These are phyloP conservation scores for Komagataella pseudopastoris DNA, from an alignment of 805 yeast genomes.

Conservation along the genomic window DNA sequence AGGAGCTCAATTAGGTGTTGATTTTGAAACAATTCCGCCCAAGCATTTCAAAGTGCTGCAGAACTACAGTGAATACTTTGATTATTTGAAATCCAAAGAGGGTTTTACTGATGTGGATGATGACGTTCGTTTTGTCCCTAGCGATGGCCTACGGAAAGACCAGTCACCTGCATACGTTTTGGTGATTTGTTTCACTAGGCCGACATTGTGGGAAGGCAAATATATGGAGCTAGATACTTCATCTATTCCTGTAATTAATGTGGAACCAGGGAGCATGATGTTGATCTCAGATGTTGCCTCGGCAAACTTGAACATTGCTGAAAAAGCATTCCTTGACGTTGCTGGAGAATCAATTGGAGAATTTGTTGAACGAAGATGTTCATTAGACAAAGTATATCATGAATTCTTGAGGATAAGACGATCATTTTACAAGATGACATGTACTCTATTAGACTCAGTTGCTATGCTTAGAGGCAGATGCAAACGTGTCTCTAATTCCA, in stretches of 20 bases:
- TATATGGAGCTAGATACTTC: slow-evolving; percentile 42
- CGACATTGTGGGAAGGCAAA: slow-evolving; percentile 84
- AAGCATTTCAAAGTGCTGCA: slow-evolving; percentile 17
- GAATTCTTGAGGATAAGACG: slow-evolving; percentile 57
- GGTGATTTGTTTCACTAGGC: slow-evolving; percentile 67
- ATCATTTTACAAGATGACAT: slow-evolving; percentile 52
- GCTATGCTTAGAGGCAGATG: slow-evolving; percentile 39
- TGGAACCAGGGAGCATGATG: slow-evolving; percentile 56
- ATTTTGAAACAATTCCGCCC: slow-evolving; percentile 21
- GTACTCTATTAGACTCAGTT: slow-evolving; percentile 50
- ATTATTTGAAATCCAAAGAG: slow-evolving; percentile 2
- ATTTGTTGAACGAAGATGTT: slow-evolving; percentile 52
- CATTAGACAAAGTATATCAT: slow-evolving; percentile 56
- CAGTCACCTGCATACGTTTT: slow-evolving; percentile 40
- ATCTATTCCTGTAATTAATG: slow-evolving; percentile 34
- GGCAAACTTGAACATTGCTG: slow-evolving; percentile 37
- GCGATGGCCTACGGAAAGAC: background rate
- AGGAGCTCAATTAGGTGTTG: slow-evolving; percentile 38
- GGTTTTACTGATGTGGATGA: slow-evolving; percentile 8
- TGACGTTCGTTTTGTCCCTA: slow-evolving; percentile 2
- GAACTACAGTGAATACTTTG: slow-evolving; percentile 11
- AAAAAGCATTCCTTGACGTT: slow-evolving; percentile 40
- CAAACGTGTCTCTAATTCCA: slow-evolving; percentile 46
- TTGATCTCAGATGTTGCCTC: slow-evolving; percentile 56
- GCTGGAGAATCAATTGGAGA: slow-evolving; percentile 40